Percentiles rank a stretch among this genome's conserved stretches.
These are phyloP conservation scores for Rubroboletus satanas DNA, from an alignment of 768 basidiomycete species.

Conservation along the genomic window DNA sequence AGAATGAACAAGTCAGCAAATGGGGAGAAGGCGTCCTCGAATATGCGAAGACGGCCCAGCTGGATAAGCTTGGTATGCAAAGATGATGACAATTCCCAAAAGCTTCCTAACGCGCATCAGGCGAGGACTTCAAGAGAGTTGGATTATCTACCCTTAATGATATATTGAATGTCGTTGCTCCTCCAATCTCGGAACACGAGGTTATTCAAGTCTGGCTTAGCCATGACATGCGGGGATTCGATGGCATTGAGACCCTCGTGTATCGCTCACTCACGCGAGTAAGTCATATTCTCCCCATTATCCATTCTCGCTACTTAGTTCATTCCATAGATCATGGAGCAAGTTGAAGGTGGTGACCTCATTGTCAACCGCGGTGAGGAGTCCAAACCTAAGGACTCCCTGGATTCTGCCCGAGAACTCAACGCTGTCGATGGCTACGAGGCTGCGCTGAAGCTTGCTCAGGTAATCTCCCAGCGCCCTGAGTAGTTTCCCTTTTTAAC, in stretches of 20 bases:
- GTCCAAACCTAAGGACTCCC: constrained; percentile 59
- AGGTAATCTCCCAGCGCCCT: constrained; percentile 44
- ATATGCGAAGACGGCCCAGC: constrained; percentile 84
- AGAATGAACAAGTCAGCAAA: constrained; percentile 82
- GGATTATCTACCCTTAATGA: constrained; percentile 88
- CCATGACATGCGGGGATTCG: constrained; percentile 96
- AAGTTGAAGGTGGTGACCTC: constrained; percentile 90
- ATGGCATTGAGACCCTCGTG: constrained; percentile 91
- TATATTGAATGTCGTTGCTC: constrained; percentile 93
- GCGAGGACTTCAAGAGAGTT: constrained; percentile 84
- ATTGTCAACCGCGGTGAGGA: constrained; percentile 82
- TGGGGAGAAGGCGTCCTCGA: constrained; percentile 84
- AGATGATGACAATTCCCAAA: constrained; percentile 17
- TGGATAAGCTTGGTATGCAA: constrained; percentile 81
- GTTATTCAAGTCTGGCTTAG: constrained; percentile 94
- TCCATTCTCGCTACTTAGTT: constrained; percentile 1
- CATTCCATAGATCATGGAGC: constrained; percentile 74
- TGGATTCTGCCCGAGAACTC: constrained; percentile 56
- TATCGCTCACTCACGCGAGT: constrained; percentile 84
- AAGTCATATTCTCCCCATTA: constrained; percentile 20
- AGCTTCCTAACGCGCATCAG: constrained; percentile 37
- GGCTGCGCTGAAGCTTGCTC: constrained; percentile 78
- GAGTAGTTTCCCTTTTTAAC: not conserved
- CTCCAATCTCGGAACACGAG: constrained; percentile 97
- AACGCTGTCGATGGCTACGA: constrained; percentile 84